phyloP scores from a whole-genome alignment of 2,329 filamentous ascomycete species.

The Venturia carpophila region DNA sequence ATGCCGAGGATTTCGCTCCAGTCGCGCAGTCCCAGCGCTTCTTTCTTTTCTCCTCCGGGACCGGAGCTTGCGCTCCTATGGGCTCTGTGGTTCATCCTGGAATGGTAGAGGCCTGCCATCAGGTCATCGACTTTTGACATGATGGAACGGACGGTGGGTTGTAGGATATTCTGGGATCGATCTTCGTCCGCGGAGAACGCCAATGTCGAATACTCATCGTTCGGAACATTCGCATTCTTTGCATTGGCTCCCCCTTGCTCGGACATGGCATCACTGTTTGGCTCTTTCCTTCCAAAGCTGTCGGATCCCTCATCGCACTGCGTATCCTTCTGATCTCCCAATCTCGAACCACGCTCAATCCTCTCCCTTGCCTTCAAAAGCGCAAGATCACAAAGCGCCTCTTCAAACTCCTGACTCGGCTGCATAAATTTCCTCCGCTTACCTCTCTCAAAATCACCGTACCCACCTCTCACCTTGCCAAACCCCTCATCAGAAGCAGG shows the following conservation, averaged over 20 bases:
- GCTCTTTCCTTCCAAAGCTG: no score
- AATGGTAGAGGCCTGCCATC: slow-evolving; percentile 61
- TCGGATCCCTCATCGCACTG: slow-evolving; percentile 20
- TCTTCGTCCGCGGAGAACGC: slow-evolving; percentile 63
- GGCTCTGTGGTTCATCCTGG: slow-evolving; percentile 45
- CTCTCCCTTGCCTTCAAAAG: slow-evolving; percentile 59
- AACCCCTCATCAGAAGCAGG: slow-evolving; percentile 50
- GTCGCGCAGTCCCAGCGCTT: slow-evolving; percentile 49
- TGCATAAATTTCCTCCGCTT: slow-evolving; percentile 34
- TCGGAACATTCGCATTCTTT: no score
- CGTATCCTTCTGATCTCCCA: slow-evolving; percentile 31
- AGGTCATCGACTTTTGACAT: slow-evolving; percentile 62
- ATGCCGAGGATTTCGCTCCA: slow-evolving; percentile 81
- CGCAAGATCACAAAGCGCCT: slow-evolving; percentile 59
- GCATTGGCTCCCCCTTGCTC: neutral
- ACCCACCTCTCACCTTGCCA: slow-evolving; percentile 25
- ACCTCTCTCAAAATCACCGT: slow-evolving; percentile 46
- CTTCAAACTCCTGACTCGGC: slow-evolving; percentile 58
- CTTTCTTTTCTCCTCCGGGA: slow-evolving; percentile 3
- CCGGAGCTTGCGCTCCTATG: slow-evolving; percentile 15
- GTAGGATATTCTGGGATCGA: slow-evolving; percentile 54
- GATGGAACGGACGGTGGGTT: slow-evolving; percentile 62
- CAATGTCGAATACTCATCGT: neutral
- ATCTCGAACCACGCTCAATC: slow-evolving; percentile 34
- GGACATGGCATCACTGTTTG: neutral